phyloP scores from a whole-genome alignment of 1,139 yeast genomes.

The Pneumocystis jirovecii region DNA sequence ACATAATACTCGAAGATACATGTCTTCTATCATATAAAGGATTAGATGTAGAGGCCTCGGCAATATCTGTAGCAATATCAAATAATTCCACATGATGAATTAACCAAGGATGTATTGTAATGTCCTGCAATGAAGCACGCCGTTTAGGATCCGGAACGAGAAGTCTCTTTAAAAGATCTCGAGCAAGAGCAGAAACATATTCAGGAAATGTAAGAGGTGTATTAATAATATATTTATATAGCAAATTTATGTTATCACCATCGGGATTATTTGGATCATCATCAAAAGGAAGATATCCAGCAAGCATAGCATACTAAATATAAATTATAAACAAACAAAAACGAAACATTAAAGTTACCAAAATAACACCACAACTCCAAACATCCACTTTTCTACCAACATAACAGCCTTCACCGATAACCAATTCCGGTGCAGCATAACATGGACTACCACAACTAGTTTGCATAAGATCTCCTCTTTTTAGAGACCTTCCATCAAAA shows the following conservation, averaged over 20 bases:
- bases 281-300: conserved; percentile 95
- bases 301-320: conserved; percentile 66
- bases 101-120: conserved; percentile 78
- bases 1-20: not conserved
- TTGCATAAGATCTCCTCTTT: conserved; percentile 55
- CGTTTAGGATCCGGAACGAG: conserved; percentile 74
- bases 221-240: conserved; percentile 79
- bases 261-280: conserved; percentile 96
- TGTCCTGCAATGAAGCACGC: conserved; percentile 53
- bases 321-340: not conserved
- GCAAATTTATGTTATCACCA: conserved; percentile 80
- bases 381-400: conserved; percentile 91
- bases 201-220: conserved; percentile 93
- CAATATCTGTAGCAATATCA: conserved; percentile 50
- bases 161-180: conserved; percentile 75
- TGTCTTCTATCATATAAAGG: conserved; percentile 1
- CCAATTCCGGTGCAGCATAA: conserved; percentile 95
- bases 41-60: conserved; percentile 53
- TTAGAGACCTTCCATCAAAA: not conserved
- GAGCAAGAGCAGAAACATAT: conserved; percentile 76
- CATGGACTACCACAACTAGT: conserved; percentile 97
- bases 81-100: conserved; percentile 66
- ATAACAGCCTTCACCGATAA: conserved; percentile 71
- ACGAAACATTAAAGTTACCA: conserved; percentile 19
- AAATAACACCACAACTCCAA: conserved; percentile 92